Percentiles rank a stretch among this genome's conserved stretches.
These are phyloP conservation scores for Solanum lycopersicoides DNA, from an alignment of 257 asterid species.

Conservation along the genomic window DNA sequence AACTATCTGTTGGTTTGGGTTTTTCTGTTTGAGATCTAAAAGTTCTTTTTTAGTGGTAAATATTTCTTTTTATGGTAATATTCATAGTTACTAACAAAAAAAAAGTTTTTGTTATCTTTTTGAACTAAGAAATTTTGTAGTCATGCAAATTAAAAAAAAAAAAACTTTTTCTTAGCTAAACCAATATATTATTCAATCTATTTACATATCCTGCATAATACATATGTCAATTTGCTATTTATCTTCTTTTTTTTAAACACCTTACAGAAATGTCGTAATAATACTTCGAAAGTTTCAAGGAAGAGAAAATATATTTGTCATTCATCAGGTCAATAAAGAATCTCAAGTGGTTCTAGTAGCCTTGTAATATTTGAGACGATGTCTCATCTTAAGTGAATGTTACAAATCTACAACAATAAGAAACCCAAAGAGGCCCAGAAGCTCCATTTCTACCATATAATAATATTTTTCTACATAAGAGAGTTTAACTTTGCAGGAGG, in stretches of 20 bases:
- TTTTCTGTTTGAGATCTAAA: too few relatives aligned
- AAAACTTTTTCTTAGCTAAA: neutral
- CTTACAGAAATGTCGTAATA: constrained; percentile 18
- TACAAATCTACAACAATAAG: neutral
- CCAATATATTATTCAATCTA: neutral
- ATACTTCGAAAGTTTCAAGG: constrained; percentile 3
- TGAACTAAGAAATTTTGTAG: neutral
- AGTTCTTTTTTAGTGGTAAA: too few relatives aligned
- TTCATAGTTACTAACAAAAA: too few relatives aligned
- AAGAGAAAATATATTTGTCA: neutral
- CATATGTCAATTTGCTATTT: neutral
- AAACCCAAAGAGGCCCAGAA: neutral
- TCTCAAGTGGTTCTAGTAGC: neutral
- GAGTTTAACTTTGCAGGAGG: neutral
- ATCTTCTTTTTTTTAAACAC: neutral
- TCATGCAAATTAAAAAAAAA: neutral
- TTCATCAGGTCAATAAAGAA: neutral
- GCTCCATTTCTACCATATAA: neutral
- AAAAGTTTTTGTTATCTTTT: neutral
- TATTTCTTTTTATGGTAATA: too few relatives aligned
- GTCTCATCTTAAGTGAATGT: neutral
- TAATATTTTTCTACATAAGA: neutral
- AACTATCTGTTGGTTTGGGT: too few relatives aligned
- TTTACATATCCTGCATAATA: neutral
- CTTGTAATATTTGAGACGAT: neutral